These are phyloP conservation scores for Escovopsis sp. DNA, from an alignment of 2,329 filamentous ascomycete genomes.

Conservation along the genomic window DNA sequence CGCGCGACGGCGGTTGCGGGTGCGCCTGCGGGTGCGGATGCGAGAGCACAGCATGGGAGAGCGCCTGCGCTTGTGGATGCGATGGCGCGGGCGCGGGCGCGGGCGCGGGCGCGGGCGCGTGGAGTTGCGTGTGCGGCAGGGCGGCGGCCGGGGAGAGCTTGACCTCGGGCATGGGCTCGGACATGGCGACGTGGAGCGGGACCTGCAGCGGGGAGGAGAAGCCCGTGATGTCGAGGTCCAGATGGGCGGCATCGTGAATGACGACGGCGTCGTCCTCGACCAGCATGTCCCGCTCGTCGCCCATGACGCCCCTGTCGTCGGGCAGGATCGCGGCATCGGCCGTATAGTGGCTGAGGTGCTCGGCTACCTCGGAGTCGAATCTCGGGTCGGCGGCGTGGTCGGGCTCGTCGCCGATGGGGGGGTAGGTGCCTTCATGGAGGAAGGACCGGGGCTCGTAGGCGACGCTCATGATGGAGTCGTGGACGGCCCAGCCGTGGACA, in stretches of 20 bases:
- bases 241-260: slow-evolving; percentile 19
- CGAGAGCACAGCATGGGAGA: too few species aligned
- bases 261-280: slow-evolving; percentile 22
- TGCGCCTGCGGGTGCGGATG: too few species aligned
- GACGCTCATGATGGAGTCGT: slow-evolving; percentile 28
- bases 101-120: slow-evolving; percentile 18
- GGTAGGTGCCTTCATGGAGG: slow-evolving; percentile 32
- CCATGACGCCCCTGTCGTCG: slow-evolving; percentile 22
- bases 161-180: slow-evolving; percentile 14
- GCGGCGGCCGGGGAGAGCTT: too few species aligned
- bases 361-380: slow-evolving; percentile 27
- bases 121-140: slow-evolving; percentile 1
- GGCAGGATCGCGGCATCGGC: slow-evolving; percentile 22
- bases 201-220: slow-evolving; percentile 22
- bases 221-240: slow-evolving; percentile 20
- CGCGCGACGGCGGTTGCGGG: slow-evolving; percentile 17
- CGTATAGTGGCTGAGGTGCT: slow-evolving; percentile 28
- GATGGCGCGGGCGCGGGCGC: slow-evolving; percentile 10
- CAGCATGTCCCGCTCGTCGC: slow-evolving; percentile 20
- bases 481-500: too few species aligned
- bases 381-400: slow-evolving; percentile 26
- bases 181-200: slow-evolving; percentile 15
- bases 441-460: slow-evolving; percentile 35
- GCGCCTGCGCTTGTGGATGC: too few species aligned
- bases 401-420: slow-evolving; percentile 29